These are phyloP conservation scores for Zostera marina DNA, from an alignment of 116 monocot genomes.

Conservation along the genomic window DNA sequence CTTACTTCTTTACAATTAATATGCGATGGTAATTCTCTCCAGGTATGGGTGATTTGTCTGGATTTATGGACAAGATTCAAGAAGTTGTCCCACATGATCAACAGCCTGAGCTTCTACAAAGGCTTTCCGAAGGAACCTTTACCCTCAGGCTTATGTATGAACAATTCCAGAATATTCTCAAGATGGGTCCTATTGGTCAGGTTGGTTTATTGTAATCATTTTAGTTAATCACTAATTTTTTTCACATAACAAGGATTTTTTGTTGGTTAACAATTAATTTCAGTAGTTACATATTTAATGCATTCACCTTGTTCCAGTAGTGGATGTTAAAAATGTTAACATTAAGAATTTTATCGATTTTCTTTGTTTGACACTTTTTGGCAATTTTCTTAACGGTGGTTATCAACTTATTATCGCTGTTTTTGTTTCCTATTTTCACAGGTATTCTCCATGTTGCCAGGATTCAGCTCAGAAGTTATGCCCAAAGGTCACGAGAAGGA, in stretches of 20 bases:
- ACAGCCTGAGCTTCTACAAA: conserved; percentile 91
- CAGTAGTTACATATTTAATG: no score
- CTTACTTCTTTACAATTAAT: not conserved
- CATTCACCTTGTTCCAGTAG: no score
- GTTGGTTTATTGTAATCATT: conserved; percentile 10
- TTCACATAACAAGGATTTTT: not conserved
- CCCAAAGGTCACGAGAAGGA: conserved; percentile 91
- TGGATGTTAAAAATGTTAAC: no score
- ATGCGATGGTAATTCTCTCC: not conserved
- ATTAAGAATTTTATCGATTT: no score
- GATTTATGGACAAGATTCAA: conserved; percentile 98
- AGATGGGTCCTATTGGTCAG: conserved; percentile 91
- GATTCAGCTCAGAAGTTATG: conserved; percentile 91
- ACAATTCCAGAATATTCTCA: conserved; percentile 88
- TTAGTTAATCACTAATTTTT: not conserved
- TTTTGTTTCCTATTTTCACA: conserved; percentile 7
- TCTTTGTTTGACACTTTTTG: not conserved
- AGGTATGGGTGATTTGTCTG: conserved; percentile 99
- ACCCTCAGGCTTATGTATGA: conserved; percentile 90
- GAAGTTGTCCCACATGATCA: conserved; percentile 97
- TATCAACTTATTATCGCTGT: not conserved
- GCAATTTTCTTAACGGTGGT: not conserved
- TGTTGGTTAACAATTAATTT: not conserved
- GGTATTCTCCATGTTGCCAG: conserved; percentile 93
- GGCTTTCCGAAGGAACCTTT: conserved; percentile 79